Base-by-base conservation (phyloP, 768 basidiomycete species). In the Rhodotorula taiwanensis region DNA sequence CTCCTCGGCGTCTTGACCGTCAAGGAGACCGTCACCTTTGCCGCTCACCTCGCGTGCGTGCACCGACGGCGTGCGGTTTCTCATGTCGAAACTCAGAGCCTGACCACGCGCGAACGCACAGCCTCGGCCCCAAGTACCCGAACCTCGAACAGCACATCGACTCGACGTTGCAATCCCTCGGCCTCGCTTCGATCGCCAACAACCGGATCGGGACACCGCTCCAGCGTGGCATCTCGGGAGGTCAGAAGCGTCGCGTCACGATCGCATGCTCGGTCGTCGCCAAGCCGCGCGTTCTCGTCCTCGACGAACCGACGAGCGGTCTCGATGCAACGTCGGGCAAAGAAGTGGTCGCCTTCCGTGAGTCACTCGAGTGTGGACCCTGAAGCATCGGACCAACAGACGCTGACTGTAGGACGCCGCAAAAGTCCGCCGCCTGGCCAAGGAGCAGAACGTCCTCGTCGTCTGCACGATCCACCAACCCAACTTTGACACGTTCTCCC, bases 401-500 rank as follows among this genome's bases (percentile, higher is more conserved):
- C 16, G 16, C 16, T 39, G 36, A 39, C 36, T 16, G 16, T n/a
- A 16, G 36, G 16, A 39, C 16, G 9, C 36, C 16, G 9, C 73
- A 71, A 51, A 55, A 76, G 52, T 82, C 34, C 76, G 77, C 23
- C 74, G 75, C 21, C 73, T 84, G 15, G 80, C 82, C 0, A 69
- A 76, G 31, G 75, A 78, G 10, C 79, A 81, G 63, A 78, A 78
- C 28, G 81, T 83, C 54, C 80, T 84, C 39, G 79, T 85, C 36
- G 79, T 86, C 50, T 81, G 82, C 23, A 83, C 83, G 8, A 84
- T 87, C 55, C 86, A 87, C 67, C 85, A 86, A 60, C 85, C 85
- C 0, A 79, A 81, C 27, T 80, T 81, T 28, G 82, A 83, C 60
- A 83, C 83, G 0, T 80, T 85, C 52, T 71, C 79, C 0, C 79